Percentiles rank a stretch among this genome's conserved stretches.
These are phyloP conservation scores for Naganishia liquefaciens DNA, from an alignment of 1,284 basidiomycete genomes.

Conservation along the genomic window DNA sequence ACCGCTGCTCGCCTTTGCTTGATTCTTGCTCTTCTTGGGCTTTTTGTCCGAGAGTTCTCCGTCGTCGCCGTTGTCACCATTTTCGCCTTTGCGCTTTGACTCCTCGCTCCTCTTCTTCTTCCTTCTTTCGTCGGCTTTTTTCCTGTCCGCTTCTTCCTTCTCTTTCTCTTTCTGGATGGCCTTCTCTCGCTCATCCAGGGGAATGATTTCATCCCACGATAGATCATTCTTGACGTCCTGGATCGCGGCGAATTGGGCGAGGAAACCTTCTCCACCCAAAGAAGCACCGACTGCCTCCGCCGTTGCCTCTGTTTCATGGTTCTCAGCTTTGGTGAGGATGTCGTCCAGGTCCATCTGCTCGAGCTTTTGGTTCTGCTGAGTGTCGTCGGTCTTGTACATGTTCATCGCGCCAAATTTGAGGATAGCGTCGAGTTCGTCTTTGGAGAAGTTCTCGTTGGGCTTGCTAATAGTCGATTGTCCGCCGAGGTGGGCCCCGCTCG, in stretches of 20 bases:
- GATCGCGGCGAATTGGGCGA: slow-evolving; percentile 91
- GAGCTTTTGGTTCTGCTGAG: slow-evolving; percentile 88
- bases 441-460: slow-evolving; percentile 77
- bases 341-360: slow-evolving; percentile 99
- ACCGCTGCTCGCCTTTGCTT: slow-evolving; percentile 68
- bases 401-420: slow-evolving; percentile 98
- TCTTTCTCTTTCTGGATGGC: slow-evolving; percentile 73
- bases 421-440: slow-evolving; percentile 97
- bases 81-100: slow-evolving; percentile 9
- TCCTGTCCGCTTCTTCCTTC: slow-evolving; percentile 58
- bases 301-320: slow-evolving; percentile 91
- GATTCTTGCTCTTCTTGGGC: slow-evolving; percentile 56
- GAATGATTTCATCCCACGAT: slow-evolving; percentile 99
- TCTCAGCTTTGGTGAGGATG: slow-evolving; percentile 93
- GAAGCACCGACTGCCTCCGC: slow-evolving; percentile 78
- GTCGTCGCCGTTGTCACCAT: slow-evolving; percentile 60
- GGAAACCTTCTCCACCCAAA: slow-evolving; percentile 93
- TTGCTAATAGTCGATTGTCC: slow-evolving; percentile 63
- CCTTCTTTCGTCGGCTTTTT: slow-evolving; percentile 56
- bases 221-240: slow-evolving; percentile 98
- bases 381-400: slow-evolving; percentile 98
- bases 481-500: slow-evolving; percentile 91
- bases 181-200: slow-evolving; percentile 83
- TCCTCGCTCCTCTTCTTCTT: slow-evolving; percentile 55
- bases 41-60: slow-evolving; percentile 86